phyloP scores from a whole-genome alignment of 2,329 filamentous ascomycete species.

The Monosporascus ibericus region DNA sequence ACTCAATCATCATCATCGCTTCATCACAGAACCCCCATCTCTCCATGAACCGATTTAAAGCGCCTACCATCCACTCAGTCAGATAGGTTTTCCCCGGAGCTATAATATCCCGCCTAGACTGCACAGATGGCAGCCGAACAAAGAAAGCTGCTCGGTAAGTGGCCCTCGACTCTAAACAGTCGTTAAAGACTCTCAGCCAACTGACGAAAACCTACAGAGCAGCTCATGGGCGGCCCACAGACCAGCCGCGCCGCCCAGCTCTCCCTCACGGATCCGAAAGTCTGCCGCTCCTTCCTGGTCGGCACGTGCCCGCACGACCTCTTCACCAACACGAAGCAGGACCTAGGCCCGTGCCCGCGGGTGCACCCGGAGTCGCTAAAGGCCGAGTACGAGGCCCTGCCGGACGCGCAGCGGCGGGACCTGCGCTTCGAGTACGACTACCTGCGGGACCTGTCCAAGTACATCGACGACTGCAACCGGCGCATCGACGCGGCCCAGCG shows the following conservation, averaged over 20 bases:
- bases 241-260: slow-evolving; percentile 73
- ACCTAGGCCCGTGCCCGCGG: slow-evolving; percentile 83
- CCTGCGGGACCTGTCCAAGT: slow-evolving; percentile 89
- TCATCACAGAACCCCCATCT: not conserved
- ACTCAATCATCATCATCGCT: not conserved
- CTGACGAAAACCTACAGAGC: slow-evolving; percentile 50
- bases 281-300: slow-evolving; percentile 89
- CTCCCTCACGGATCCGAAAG: slow-evolving; percentile 83
- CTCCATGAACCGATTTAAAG: not conserved
- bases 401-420: slow-evolving; percentile 64
- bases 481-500: slow-evolving; percentile 87
- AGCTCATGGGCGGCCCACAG: slow-evolving; percentile 78
- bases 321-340: slow-evolving; percentile 99
- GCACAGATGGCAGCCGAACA: slow-evolving; percentile 85
- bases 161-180: not conserved
- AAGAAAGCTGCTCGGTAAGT: slow-evolving; percentile 79
- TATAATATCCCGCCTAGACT: too few species aligned
- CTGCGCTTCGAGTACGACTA: slow-evolving; percentile 97
- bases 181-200: not conserved
- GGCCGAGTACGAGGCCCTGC: slow-evolving; percentile 74
- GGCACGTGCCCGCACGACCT: slow-evolving; percentile 97
- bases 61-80: not conserved
- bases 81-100: too few species aligned
- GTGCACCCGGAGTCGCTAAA: slow-evolving; percentile 86
- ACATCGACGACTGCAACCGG: slow-evolving; percentile 94